Evolutionary conservation across 2,329 filamentous ascomycete species (phyloP), one percentile per base, ranked within the genome.

Genomic region (Ceratocystis albifundus): DNA sequence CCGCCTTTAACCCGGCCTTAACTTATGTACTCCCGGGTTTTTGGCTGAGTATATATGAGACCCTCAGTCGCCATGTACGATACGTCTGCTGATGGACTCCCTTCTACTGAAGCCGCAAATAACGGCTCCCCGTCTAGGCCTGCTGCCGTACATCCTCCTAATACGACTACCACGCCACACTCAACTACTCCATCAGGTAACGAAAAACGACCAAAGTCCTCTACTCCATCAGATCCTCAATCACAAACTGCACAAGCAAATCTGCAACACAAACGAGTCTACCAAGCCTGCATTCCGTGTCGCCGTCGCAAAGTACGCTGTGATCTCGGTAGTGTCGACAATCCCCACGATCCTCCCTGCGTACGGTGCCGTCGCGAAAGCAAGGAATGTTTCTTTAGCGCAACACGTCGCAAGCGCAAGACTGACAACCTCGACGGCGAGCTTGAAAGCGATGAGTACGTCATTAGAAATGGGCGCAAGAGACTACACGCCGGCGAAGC

Each of bases 381-480:
- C 78, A 97, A 97, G 76, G 88, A 96, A 72, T 99, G 94, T 79
- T 96, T 88, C 81, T 99, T 99, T 80, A 96, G 91, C 69, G 90
- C 91, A 22, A 97, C 92, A 41, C 84, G 94, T 63, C 86, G 94
- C 73, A 97, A 97, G 84, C 85, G 91, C 74, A 95, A 94, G 80
- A 82, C 82, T 61, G 84, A 80, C 70, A 79, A 88, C 70, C 83
- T 78, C 71, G 71, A 78, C 45, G 80, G 78, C 65, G 76, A 76
- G 66, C 77, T 80, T 67, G 74, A 73, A 59, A 78, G 79, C 67
- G 83, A 85, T 71, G 87, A 90, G 69, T 89, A 89, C 74, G 84
- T 88, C 67, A 74, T 88, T 41, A 84, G 88, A 71, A 90, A 89
- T 75, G 88, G 87, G 57, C 82, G 89, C 68, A 90, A 90, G 76